These are phyloP conservation scores for Torrubiella hemipterigena DNA, from an alignment of 2,329 filamentous ascomycete genomes.

Conservation along the genomic window DNA sequence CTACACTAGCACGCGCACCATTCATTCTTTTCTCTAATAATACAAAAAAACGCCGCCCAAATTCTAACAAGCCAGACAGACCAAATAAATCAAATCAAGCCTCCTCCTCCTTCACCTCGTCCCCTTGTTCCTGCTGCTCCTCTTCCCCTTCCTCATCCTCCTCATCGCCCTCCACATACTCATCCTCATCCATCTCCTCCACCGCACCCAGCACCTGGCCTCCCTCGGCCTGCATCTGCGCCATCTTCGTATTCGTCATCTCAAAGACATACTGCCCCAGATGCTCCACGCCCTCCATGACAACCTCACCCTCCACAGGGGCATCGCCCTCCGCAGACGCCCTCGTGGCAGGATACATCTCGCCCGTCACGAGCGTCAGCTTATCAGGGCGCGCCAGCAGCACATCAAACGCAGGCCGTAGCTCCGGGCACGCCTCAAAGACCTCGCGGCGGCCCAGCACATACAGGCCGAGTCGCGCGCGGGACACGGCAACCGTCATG, in stretches of 20 bases:
- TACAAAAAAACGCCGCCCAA: no score
- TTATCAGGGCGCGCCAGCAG: conserved; percentile 70
- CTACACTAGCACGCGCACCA: no score
- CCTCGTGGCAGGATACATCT: conserved; percentile 67
- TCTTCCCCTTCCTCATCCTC: conserved; percentile 16
- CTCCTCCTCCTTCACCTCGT: no score
- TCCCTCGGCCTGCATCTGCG: conserved; percentile 32
- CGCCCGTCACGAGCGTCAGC: conserved; percentile 71
- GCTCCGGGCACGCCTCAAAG: conserved; percentile 80
- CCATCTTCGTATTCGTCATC: conserved; percentile 63
- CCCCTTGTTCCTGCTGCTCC: conserved; percentile 17
- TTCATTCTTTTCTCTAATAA: no score
- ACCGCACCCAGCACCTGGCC: conserved; percentile 12
- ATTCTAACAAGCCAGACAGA: no score
- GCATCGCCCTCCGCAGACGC: conserved; percentile 26
- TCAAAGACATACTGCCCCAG: conserved; percentile 92
- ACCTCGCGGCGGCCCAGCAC: conserved; percentile 79
- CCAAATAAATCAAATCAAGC: no score
- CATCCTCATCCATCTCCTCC: conserved; percentile 13
- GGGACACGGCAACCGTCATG: conserved; percentile 86
- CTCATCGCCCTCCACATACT: conserved; percentile 10
- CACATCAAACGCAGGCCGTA: conserved; percentile 73
- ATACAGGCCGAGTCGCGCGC: conserved; percentile 83
- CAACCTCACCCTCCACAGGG: conserved; percentile 42
- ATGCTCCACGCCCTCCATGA: conserved; percentile 89